Base-by-base conservation (phyloP, 768 basidiomycete genomes). In the Leccinum subgranulosum region DNA sequence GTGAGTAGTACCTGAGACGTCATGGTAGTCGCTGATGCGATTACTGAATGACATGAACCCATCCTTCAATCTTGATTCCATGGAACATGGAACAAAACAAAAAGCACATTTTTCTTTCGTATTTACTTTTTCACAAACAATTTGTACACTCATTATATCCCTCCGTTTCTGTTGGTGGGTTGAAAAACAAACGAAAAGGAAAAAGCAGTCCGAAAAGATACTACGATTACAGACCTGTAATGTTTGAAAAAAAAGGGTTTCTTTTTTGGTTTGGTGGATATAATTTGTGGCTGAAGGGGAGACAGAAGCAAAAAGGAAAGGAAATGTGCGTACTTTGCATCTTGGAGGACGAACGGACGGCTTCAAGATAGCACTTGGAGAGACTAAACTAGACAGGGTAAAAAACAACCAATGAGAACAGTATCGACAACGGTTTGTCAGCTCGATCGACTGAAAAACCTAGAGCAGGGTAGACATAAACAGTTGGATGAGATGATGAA, bases 201-300 rank as follows among this genome's bases (percentile, higher is more conserved):
- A 55, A 23, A 34, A 55, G 52, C 46, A 50, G 60, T 67, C 62
- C 65, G 34, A 45, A 49, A 52, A 51, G 62, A 62, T 46, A 58
- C 61, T 74, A 73, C 57, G 60, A 56, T 43, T 73, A 72, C 71
- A 73, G 33, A 69, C 58, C 10, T 62, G 65, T 63, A 62, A 59
- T 43, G 23, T n/a, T 51, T 56, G 51, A 55, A 64, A 56, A 71
- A 39, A 10, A 19, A 19, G 9, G 5, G 6, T 19, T 43, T 11
- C 10, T 43, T 43, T 69, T 69, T 68, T 67, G 64, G 62, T 57
- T 68, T 43, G 19, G 41, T 19, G 41, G 41, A 65, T 70, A 70
- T 69, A 57, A 53, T 39, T 19, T 51, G 49, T 48, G 59, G 54
- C 56, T 59, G 55, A 57, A 58, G 53, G 19, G 12, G 17, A 46